These are phyloP conservation scores for Coniosporium tulheliwenetii DNA, from an alignment of 2,329 filamentous ascomycete species.

Conservation along the genomic window DNA sequence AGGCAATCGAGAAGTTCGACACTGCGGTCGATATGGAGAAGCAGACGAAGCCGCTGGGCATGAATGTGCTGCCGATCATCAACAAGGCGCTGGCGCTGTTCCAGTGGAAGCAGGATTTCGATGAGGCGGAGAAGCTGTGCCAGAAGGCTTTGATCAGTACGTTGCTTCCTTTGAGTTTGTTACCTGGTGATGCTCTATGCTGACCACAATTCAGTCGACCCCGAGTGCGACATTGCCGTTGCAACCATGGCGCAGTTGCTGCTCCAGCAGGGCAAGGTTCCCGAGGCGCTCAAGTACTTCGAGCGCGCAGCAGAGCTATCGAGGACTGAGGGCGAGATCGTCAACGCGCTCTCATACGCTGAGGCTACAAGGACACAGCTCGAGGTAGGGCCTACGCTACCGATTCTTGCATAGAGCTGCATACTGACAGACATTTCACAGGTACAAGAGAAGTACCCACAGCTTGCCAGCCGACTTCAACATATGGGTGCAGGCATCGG, in stretches of 20 bases:
- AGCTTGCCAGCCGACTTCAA: constrained; percentile 29
- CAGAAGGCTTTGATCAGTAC: constrained; percentile 93
- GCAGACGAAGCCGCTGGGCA: constrained; percentile 78
- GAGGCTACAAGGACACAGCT: constrained; percentile 94
- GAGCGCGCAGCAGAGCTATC: constrained; percentile 90
- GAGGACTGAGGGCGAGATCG: constrained; percentile 84
- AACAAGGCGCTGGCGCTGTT: constrained; percentile 96
- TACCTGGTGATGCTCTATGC: not conserved
- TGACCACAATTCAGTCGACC: constrained; percentile 52
- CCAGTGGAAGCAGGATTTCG: constrained; percentile 96
- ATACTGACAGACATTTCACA: constrained; percentile 5
- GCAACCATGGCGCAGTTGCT: constrained; percentile 97
- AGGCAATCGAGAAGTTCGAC: constrained; percentile 96
- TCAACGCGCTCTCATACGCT: constrained; percentile 92
- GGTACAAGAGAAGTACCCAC: constrained; percentile 38
- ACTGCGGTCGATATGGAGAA: constrained; percentile 98
- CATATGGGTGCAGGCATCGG: constrained; percentile 25
- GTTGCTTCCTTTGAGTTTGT: constrained; percentile 14
- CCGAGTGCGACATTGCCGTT: constrained; percentile 96
- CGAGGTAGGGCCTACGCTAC: constrained; percentile 30
- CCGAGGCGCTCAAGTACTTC: constrained; percentile 89
- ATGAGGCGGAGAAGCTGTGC: constrained; percentile 88
- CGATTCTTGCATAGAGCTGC: not conserved
- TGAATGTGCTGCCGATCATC: constrained; percentile 95
- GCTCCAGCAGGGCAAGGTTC: constrained; percentile 93